Evolutionary conservation across 73 alveolate species (phyloP).

Genomic region (Tetrahymena borealis): DNA sequence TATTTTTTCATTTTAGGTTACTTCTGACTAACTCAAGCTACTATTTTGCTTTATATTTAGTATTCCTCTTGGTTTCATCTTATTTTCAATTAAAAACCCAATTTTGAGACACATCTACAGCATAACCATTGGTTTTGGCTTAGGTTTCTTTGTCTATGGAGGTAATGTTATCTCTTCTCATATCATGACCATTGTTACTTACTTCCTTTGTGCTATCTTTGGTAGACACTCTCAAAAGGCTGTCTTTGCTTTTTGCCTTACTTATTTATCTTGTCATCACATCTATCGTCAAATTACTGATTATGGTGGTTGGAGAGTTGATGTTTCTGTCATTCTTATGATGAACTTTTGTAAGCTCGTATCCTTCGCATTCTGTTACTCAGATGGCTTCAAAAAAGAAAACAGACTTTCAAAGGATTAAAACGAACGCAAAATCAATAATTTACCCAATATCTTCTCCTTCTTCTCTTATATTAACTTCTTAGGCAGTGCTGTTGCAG

Average conservation of each 20-base stretch:
- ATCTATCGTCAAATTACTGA: slow-evolving; percentile 31
- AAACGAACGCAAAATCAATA: slow-evolving; percentile 21
- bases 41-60: not conserved
- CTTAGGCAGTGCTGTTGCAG: slow-evolving; percentile 41
- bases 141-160: not conserved
- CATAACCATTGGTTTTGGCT: not conserved
- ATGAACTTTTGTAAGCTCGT: slow-evolving; percentile 29
- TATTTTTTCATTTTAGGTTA: not conserved
- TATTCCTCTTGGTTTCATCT: not conserved
- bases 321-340: slow-evolving; percentile 36
- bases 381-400: slow-evolving; percentile 26
- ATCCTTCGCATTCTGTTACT: slow-evolving; percentile 24
- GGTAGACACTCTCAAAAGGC: not conserved
- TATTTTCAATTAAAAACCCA: not conserved
- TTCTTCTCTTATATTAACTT: slow-evolving; percentile 63
- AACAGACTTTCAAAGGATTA: slow-evolving; percentile 3
- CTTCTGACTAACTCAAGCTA: not conserved
- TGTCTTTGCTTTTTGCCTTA: slow-evolving; percentile 7
- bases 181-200: not conserved
- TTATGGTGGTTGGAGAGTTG: slow-evolving; percentile 46
- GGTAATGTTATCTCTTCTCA: not conserved
- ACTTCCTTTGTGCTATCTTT: not conserved
- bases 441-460: slow-evolving; percentile 68
- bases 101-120: not conserved
- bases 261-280: slow-evolving; percentile 20